Base-by-base conservation (phyloP, 192 early-diverging fungal species). In the Coemansia biformis region DNA sequence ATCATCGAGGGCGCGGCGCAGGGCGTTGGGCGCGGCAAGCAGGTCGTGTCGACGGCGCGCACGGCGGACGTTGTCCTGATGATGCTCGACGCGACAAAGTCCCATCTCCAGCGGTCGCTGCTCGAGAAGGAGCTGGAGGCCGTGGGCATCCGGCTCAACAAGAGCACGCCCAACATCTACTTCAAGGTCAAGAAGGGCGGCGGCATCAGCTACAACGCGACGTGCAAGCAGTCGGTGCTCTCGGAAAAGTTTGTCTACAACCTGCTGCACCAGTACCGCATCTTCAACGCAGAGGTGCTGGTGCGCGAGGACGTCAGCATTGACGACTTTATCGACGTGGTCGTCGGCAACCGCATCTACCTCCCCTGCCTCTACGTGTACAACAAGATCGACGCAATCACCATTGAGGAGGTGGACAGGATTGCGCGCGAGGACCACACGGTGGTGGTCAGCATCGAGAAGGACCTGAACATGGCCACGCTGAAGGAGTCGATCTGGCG, bases 251-350 rank as follows among this genome's bases (percentile, higher is more conserved):
- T 97, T 73, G 93, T 96, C 3, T 84, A 93, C 51, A 79, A 88
- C 46, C 91, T 99, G 68, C 77, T 99, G 37, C 96, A 95, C 64
- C 89, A 91, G 61, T 99, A 99, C 66, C 89, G 84, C 63, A 93
- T 99, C 36, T 95, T 96, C 63, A 99, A 99, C 56, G 93, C 94
- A 5, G 94, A 99, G 59, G 83, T 99, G 6, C 77, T 99, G 54
- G 84, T 99, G 46, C 88, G 96, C 43, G 94, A 99, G 72, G 96
- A 97, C 62, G 84, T 90, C 45, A 91, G 84, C 15, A 87, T 97
- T 5, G 96, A 99, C 58, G 84, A 98, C 57, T 96, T 99, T 64
- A 92, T 99, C 57, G 96, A 99, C 68, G 90, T 98, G n/a, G 86
- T 99, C 5, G 81, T 99, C 13, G 94, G 94, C 18, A 97, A 97